Evolutionary conservation across 148 eudicot species (phyloP).

Genomic region (Cornus controversa): DNA sequence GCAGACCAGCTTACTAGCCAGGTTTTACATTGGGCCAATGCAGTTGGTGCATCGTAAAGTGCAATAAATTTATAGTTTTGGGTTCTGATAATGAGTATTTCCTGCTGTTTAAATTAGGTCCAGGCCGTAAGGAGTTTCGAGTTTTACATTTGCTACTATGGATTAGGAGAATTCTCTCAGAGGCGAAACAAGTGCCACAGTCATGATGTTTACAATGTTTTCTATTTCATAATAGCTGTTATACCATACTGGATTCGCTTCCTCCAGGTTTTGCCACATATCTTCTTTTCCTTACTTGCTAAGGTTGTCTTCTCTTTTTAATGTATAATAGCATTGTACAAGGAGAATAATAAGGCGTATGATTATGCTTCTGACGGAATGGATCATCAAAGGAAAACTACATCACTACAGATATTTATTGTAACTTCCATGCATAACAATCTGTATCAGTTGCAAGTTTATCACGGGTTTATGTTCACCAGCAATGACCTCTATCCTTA

Average conservation of each 20-base stretch:
- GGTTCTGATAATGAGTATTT: background rate
- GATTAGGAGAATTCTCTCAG: constrained; percentile 30
- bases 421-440: no score
- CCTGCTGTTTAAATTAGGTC: constrained; percentile 20
- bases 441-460: background rate
- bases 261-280: constrained; percentile 56
- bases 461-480: no score
- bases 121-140: constrained; percentile 48
- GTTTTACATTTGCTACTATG: constrained; percentile 49
- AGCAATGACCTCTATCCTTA: no score
- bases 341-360: no score
- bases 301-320: background rate
- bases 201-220: constrained; percentile 50
- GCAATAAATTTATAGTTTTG: no score
- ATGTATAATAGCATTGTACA: no score
- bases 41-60: background rate
- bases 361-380: no score
- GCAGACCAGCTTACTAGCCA: constrained; percentile 56
- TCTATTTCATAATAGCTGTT: constrained; percentile 67
- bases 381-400: no score
- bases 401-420: no score
- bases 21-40: constrained; percentile 15
- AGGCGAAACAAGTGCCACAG: constrained; percentile 45
- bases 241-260: constrained; percentile 81
- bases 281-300: background rate